phyloP scores from a whole-genome alignment of 495 filamentous ascomycete species.

The Penicillium cataractarum region DNA sequence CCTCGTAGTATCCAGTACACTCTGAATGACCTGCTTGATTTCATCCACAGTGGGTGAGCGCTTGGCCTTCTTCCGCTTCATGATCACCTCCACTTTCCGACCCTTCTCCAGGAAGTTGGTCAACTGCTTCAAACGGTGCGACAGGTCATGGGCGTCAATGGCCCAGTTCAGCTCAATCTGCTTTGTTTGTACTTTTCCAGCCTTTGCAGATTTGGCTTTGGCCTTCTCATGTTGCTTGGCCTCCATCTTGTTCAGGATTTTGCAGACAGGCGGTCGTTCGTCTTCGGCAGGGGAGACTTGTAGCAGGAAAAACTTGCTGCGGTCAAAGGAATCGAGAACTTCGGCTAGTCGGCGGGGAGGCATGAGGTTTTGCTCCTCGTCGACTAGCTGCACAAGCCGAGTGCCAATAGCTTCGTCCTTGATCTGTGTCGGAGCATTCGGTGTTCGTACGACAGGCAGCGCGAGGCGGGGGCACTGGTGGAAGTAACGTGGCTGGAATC shows the following conservation, averaged over 20 bases:
- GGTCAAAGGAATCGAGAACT: constrained; percentile 55
- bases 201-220: constrained; percentile 44
- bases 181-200: constrained; percentile 52
- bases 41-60: constrained; percentile 46
- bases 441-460: constrained; percentile 11
- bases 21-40: constrained; percentile 45
- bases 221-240: constrained; percentile 44
- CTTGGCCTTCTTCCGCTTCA: constrained; percentile 54
- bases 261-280: constrained; percentile 61
- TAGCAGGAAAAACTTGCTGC: constrained; percentile 55
- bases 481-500: constrained; percentile 16
- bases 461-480: constrained; percentile 20
- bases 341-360: constrained; percentile 41
- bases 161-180: constrained; percentile 86
- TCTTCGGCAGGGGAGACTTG: constrained; percentile 51
- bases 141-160: constrained; percentile 68
- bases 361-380: constrained; percentile 51
- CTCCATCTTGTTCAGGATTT: constrained; percentile 58
- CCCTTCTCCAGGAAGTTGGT: constrained; percentile 66
- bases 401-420: constrained; percentile 61
- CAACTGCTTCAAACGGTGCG: constrained; percentile 62
- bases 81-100: constrained; percentile 60
- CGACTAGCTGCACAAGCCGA: constrained; percentile 57
- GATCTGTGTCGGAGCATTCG: constrained; percentile 16
- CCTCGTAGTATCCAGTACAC: constrained; percentile 38